Percentiles rank a stretch among this genome's conserved stretches.
Conservation (phyloP, 176 grass and related monocot species). For the Eragrostis curvula region DNA sequence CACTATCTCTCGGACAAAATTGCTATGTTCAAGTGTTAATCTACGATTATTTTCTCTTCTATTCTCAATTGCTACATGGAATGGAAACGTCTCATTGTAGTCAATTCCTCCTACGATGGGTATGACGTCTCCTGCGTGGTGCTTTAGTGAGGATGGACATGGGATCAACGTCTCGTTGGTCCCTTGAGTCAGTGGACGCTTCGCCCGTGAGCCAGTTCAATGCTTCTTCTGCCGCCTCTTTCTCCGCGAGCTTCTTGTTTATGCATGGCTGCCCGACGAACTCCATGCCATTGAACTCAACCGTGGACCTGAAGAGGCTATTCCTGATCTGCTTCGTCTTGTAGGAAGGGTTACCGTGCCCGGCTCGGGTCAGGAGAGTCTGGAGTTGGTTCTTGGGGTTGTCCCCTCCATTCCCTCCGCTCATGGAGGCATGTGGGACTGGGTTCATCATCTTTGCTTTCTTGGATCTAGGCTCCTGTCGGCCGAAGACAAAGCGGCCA, state of each 20-base stretch:
- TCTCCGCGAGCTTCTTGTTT: slow-evolving; percentile 92
- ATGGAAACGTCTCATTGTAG: background rate
- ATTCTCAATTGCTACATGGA: slow-evolving; percentile 17
- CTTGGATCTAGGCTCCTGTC: slow-evolving; percentile 69
- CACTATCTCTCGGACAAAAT: slow-evolving; percentile 30
- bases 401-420: slow-evolving; percentile 61
- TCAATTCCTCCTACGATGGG: slow-evolving; percentile 56
- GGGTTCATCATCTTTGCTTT: slow-evolving; percentile 61
- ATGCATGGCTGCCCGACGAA: slow-evolving; percentile 82
- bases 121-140: slow-evolving; percentile 65
- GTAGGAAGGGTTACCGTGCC: slow-evolving; percentile 76
- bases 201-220: slow-evolving; percentile 75
- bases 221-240: slow-evolving; percentile 79
- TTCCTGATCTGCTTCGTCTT: slow-evolving; percentile 81
- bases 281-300: slow-evolving; percentile 94
- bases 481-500: slow-evolving; percentile 77
- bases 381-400: slow-evolving; percentile 84
- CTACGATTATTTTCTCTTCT: slow-evolving; percentile 27
- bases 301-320: slow-evolving; percentile 64
- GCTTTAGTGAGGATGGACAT: slow-evolving; percentile 66
- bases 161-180: slow-evolving; percentile 43
- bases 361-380: slow-evolving; percentile 59
- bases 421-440: slow-evolving; percentile 39
- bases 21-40: slow-evolving; percentile 1
- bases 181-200: slow-evolving; percentile 5